phyloP scores from a whole-genome alignment of 805 yeast genomes.

The Candida quercuum region DNA sequence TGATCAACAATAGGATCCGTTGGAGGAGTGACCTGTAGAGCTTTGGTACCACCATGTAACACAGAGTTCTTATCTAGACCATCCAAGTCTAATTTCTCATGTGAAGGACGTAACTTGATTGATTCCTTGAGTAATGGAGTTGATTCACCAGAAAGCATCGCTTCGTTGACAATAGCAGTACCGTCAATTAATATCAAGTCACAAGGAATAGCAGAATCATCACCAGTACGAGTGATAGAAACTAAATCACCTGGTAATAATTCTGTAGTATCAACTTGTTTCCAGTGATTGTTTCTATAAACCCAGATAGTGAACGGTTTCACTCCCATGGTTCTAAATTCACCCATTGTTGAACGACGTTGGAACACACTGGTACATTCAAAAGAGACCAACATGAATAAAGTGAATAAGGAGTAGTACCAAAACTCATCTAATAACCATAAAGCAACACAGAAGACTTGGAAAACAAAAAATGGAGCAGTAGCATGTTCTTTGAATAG shows the following conservation, averaged over 20 bases:
- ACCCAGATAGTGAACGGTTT: constrained; percentile 81
- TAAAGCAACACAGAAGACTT: constrained; percentile 88
- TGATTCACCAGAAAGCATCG: constrained; percentile 98
- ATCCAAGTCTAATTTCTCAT: constrained; percentile 64
- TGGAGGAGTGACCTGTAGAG: constrained; percentile 82
- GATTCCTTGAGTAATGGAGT: constrained; percentile 95
- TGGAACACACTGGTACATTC: constrained; percentile 94
- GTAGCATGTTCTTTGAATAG: constrained; percentile 96
- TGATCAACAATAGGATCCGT: constrained; percentile 42
- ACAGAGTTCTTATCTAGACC: constrained; percentile 86
- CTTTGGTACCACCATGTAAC: constrained; percentile 94
- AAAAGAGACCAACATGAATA: constrained; percentile 88
- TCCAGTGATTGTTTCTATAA: constrained; percentile 69
- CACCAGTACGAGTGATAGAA: constrained; percentile 81
- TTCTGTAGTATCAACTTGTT: constrained; percentile 59
- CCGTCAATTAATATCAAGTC: constrained; percentile 85
- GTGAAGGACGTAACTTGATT: constrained; percentile 70
- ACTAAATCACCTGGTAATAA: constrained; percentile 90
- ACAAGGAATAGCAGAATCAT: constrained; percentile 91
- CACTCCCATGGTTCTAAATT: constrained; percentile 95
- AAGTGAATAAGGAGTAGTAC: constrained; percentile 88
- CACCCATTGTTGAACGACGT: constrained; percentile 89
- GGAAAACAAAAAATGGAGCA: constrained; percentile 97
- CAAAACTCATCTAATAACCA: constrained; percentile 97
- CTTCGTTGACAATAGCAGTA: constrained; percentile 93